Percentiles rank a stretch among this genome's conserved stretches.
These are phyloP conservation scores for Balamuthia mandrillaris DNA, from an alignment of 208 protist species.

Conservation along the genomic window DNA sequence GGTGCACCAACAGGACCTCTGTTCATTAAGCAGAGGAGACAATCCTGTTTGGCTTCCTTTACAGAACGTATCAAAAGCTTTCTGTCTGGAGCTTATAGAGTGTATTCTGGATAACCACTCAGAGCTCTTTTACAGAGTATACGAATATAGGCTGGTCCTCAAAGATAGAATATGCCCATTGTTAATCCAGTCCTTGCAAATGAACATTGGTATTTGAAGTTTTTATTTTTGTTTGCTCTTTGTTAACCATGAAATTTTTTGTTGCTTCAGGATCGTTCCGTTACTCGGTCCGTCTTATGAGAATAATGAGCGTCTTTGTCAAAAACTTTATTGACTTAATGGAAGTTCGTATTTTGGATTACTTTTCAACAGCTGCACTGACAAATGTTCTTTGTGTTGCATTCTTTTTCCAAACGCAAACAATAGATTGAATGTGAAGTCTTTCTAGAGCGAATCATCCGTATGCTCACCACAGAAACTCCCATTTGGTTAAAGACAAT, in stretches of 20 bases:
- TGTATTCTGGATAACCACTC: not conserved
- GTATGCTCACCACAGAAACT: not conserved
- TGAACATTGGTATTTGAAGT: no score
- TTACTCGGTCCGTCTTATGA: conserved; percentile 17
- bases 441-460: conserved; percentile 17
- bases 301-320: conserved; percentile 9
- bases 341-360: not conserved
- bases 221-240: no score
- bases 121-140: conserved; percentile 22
- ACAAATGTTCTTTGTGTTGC: not conserved
- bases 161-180: conserved; percentile 24
- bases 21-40: conserved; percentile 28
- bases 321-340: conserved; percentile 32
- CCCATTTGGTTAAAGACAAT: conserved; percentile 30
- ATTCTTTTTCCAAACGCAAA: no score
- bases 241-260: no score
- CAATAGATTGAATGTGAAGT: conserved; percentile 19
- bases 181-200: not conserved
- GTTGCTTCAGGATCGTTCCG: not conserved
- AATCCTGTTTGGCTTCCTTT: conserved; percentile 33
- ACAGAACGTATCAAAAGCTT: conserved; percentile 31
- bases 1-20: conserved; percentile 14
- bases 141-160: conserved; percentile 14
- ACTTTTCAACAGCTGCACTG: not conserved
- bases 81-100: conserved; percentile 42